Conservation (phyloP, 2,329 filamentous ascomycete genomes). For the Helotiales sp. region DNA sequence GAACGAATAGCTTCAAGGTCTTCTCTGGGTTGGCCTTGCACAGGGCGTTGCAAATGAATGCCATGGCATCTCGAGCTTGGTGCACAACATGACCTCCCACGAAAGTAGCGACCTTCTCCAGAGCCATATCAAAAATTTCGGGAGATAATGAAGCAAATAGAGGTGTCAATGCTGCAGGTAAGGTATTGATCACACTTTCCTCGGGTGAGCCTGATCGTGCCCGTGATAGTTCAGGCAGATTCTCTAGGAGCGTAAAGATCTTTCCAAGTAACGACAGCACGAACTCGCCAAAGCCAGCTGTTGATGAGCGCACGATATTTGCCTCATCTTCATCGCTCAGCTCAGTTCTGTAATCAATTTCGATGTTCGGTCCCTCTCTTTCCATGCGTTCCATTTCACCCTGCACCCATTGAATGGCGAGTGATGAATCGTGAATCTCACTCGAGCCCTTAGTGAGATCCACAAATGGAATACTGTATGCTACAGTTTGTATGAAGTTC, state of each 20-base stretch:
- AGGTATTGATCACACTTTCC: slow-evolving; percentile 93
- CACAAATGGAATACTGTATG: slow-evolving; percentile 92
- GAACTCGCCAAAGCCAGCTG: slow-evolving; percentile 91
- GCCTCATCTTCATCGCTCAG: slow-evolving; percentile 85
- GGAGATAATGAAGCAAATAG: slow-evolving; percentile 88
- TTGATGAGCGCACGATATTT: slow-evolving; percentile 87
- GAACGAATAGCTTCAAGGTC: slow-evolving; percentile 85
- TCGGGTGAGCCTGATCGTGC: slow-evolving; percentile 90
- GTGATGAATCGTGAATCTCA: slow-evolving; percentile 68
- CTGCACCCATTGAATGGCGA: slow-evolving; percentile 92
- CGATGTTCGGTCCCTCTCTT: slow-evolving; percentile 77
- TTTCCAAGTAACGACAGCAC: slow-evolving; percentile 86
- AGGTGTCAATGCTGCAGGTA: slow-evolving; percentile 88
- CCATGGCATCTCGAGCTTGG: slow-evolving; percentile 95
- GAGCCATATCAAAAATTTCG: slow-evolving; percentile 86
- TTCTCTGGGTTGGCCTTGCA: slow-evolving; percentile 96
- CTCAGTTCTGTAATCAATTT: slow-evolving; percentile 81
- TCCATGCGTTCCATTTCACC: slow-evolving; percentile 94
- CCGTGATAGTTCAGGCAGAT: slow-evolving; percentile 85
- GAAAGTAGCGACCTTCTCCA: slow-evolving; percentile 91
- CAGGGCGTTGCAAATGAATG: slow-evolving; percentile 94
- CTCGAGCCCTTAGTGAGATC: slow-evolving; percentile 71
- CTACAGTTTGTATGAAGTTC: slow-evolving; percentile 92
- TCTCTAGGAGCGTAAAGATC: slow-evolving; percentile 93
- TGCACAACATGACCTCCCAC: slow-evolving; percentile 94